These are phyloP conservation scores for Avena sativa DNA, from an alignment of 176 grass and related monocot genomes.

Conservation along the genomic window DNA sequence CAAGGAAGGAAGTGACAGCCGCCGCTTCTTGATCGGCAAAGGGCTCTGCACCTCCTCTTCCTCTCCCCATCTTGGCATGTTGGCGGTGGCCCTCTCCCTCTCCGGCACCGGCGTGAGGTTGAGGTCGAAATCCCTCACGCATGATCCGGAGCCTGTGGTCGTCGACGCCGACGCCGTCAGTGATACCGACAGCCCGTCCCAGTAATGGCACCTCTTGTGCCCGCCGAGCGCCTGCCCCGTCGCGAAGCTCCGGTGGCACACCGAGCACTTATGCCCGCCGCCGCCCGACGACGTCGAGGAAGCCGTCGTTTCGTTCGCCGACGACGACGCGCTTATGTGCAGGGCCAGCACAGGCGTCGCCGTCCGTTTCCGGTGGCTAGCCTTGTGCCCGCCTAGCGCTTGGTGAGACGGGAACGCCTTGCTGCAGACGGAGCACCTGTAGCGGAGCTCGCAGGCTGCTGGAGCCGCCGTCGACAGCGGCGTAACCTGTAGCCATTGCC, in stretches of 20 bases:
- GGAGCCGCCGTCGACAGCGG: background rate
- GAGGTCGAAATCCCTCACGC: constrained; percentile 58
- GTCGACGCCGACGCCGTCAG: constrained; percentile 34
- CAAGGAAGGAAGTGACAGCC: constrained; percentile 47
- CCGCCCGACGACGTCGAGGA: constrained; percentile 8
- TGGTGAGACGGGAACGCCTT: constrained; percentile 82
- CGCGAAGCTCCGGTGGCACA: constrained; percentile 63
- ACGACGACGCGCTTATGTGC: background rate
- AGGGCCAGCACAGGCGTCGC: background rate
- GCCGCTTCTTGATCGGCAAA: constrained; percentile 64
- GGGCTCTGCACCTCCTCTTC: constrained; percentile 82
- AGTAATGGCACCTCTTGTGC: constrained; percentile 87
- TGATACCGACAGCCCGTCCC: constrained; percentile 64
- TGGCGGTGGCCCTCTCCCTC: background rate
- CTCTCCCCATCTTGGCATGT: constrained; percentile 51
- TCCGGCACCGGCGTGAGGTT: constrained; percentile 53
- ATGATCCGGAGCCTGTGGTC: constrained; percentile 39
- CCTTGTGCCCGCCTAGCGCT: constrained; percentile 85
- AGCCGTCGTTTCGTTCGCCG: constrained; percentile 2
- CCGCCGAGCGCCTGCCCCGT: constrained; percentile 90
- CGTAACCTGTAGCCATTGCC: background rate
- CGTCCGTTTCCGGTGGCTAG: constrained; percentile 67
- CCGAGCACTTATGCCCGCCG: constrained; percentile 56
- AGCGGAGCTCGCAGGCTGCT: constrained; percentile 39
- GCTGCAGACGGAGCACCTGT: constrained; percentile 72